Evolutionary conservation across 2,329 filamentous ascomycete genomes (phyloP).

Genomic region (Cytospora paraplurivora): DNA sequence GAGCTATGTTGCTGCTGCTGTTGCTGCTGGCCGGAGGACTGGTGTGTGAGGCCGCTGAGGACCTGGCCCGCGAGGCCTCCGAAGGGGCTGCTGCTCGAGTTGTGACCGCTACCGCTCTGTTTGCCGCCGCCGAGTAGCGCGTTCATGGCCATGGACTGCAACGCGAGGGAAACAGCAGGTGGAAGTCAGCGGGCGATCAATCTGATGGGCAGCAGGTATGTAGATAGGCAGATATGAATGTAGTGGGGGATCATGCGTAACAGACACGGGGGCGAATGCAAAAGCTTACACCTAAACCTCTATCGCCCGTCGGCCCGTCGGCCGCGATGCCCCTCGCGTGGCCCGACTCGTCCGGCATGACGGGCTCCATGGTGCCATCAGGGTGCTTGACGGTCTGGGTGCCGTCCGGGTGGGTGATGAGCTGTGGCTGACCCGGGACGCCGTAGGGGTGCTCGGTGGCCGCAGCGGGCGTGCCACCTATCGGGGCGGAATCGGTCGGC

Average conservation of each 20-base stretch:
- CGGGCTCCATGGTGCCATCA: conserved; percentile 63
- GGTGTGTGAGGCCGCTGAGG: conserved; percentile 42
- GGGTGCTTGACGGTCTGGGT: conserved; percentile 62
- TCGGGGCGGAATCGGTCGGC: conserved; percentile 64
- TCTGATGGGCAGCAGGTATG: background rate
- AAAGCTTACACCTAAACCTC: conserved; percentile 65
- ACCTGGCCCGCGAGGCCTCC: conserved; percentile 52
- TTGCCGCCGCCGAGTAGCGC: conserved; percentile 54
- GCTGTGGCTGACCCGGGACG: conserved; percentile 50
- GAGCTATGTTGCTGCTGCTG: conserved; percentile 31
- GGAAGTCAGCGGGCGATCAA: conserved; percentile 10
- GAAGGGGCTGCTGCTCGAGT: conserved; percentile 45
- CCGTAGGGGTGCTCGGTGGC: conserved; percentile 64
- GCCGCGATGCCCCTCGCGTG: conserved; percentile 33
- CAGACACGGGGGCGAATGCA: background rate
- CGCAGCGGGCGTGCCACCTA: conserved; percentile 60
- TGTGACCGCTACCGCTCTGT: conserved; percentile 43
- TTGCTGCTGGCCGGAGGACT: conserved; percentile 34
- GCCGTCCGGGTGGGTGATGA: conserved; percentile 65
- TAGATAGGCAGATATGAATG: background rate
- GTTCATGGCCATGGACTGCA: conserved; percentile 62
- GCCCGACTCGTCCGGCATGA: conserved; percentile 45
- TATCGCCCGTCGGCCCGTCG: conserved; percentile 57
- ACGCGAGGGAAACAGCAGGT: conserved; percentile 14
- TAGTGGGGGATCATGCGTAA: conserved; percentile 1